These are phyloP conservation scores for Dendrocalamus latiflorus DNA, from an alignment of 202 grass and related monocot genomes.

Conservation along the genomic window DNA sequence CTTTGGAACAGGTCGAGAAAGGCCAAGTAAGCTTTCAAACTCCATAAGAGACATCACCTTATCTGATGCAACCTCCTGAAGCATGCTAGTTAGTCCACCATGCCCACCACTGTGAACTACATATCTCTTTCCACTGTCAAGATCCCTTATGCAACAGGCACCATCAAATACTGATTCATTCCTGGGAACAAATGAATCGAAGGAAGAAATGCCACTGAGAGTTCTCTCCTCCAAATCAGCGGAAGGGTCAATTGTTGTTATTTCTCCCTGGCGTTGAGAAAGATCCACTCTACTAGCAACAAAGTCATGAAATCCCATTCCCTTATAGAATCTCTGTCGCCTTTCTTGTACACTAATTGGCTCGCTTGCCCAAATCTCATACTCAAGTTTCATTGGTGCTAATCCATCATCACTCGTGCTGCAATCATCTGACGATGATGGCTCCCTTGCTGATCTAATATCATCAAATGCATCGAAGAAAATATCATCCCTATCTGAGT, in stretches of 20 bases:
- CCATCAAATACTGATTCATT: constrained; percentile 22
- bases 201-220: constrained; percentile 26
- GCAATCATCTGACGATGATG: constrained; percentile 47
- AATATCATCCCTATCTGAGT: constrained; percentile 47
- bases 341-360: constrained; percentile 69
- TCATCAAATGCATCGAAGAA: constrained; percentile 81
- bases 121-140: constrained; percentile 41
- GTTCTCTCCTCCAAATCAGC: constrained; percentile 32
- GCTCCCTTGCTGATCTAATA: constrained; percentile 36
- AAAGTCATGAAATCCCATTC: constrained; percentile 57
- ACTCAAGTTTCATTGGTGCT: constrained; percentile 25
- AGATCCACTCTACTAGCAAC: constrained; percentile 6
- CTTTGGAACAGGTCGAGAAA: constrained; percentile 46
- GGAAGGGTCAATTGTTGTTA: constrained; percentile 1
- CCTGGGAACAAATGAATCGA: constrained; percentile 35
- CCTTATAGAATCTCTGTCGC: too few species aligned
- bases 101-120: constrained; percentile 23
- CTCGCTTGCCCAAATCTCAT: constrained; percentile 47
- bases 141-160: constrained; percentile 46
- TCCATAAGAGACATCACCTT: constrained; percentile 56
- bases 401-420: constrained; percentile 37
- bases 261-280: constrained; percentile 28
- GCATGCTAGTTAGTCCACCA: constrained; percentile 31
- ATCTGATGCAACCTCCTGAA: constrained; percentile 59
- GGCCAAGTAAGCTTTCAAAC: constrained; percentile 52